Evolutionary conservation across 805 yeast species (phyloP), one percentile per base, ranked within the genome.

Genomic region (Wickerhamiella lipophila): DNA sequence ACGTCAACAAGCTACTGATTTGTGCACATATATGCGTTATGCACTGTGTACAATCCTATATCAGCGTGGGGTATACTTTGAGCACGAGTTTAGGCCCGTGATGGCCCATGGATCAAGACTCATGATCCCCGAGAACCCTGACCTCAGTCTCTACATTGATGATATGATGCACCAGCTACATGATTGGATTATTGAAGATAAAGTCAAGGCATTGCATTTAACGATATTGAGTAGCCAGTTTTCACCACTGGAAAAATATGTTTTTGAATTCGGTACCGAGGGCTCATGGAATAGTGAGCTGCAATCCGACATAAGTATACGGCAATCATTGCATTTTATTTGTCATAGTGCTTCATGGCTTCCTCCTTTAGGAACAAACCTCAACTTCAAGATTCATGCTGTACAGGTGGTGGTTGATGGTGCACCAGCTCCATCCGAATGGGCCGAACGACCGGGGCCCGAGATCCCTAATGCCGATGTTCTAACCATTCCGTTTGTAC

Each of bases 131-230:
- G 13, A 12, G 3, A 29, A 41, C 35, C 34, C 35, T 19, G 44
- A 41, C 35, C 35, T 41, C 19, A 22, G 7, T 18, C 15, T 15
- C 3, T 41, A 41, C 15, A 7, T 41, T 13, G 35, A 41, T 19
- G 21, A 21, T 29, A 16, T 41, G 44, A 41, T 41, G 44, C 19
- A 27, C 15, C 44, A 41, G 35, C 25, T 41, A 21, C 27, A 15
- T 16, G 23, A 26, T 21, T 41, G 44, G 44, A 18, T 41, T 25
- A 27, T 11, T 8, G 35, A 30, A 9, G 32, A 29, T 5, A 21
- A 27, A 7, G 32, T 41, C 3, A 13, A 12, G 25, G 44, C 25
- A 6, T 8, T 41, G 4, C 44, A 41, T 3, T 27, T 41, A 5
- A 41, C 44, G 9, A 25, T 41, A 2, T 25, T 41, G 9, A 30